Percentiles rank a stretch among this genome's conserved stretches.
Evolutionary conservation across 257 asterid genomes (phyloP).

Genomic region (Solanum clarkiae): DNA sequence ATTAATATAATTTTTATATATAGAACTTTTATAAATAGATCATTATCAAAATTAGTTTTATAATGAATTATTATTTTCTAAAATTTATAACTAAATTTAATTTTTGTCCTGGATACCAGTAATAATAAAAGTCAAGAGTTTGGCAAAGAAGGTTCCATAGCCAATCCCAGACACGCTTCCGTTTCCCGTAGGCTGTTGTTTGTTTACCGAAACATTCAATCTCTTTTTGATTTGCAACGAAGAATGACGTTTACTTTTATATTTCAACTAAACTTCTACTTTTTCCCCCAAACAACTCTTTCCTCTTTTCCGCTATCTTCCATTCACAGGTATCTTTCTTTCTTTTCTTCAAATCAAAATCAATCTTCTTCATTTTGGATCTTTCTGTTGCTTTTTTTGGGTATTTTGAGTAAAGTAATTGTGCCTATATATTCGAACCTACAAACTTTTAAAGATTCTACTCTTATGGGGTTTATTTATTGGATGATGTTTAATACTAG

Average conservation of each 20-base stretch:
- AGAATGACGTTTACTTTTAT: neutral
- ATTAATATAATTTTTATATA: too few relatives aligned
- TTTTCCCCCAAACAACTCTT: neutral
- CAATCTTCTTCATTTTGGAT: neutral
- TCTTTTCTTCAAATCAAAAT: neutral
- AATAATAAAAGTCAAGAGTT: neutral
- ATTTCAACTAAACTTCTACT: neutral
- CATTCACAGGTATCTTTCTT: neutral
- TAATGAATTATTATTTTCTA: too few relatives aligned
- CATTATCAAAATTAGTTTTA: too few relatives aligned
- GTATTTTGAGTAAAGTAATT: neutral
- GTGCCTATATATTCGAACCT: neutral
- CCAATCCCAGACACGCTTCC: neutral
- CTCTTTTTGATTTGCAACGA: too few relatives aligned
- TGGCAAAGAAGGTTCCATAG: neutral
- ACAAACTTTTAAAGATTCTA: neutral
- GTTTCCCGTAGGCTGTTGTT: neutral
- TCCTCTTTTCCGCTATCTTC: neutral
- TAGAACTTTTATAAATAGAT: too few relatives aligned
- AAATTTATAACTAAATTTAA: too few relatives aligned
- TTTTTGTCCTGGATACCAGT: too few relatives aligned
- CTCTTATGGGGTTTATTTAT: neutral
- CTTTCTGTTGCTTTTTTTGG: neutral
- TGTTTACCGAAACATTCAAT: conserved; percentile 1
- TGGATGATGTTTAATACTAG: neutral